These are phyloP conservation scores for Zasmidium angulare DNA, from an alignment of 2,329 filamentous ascomycete species.

Conservation along the genomic window DNA sequence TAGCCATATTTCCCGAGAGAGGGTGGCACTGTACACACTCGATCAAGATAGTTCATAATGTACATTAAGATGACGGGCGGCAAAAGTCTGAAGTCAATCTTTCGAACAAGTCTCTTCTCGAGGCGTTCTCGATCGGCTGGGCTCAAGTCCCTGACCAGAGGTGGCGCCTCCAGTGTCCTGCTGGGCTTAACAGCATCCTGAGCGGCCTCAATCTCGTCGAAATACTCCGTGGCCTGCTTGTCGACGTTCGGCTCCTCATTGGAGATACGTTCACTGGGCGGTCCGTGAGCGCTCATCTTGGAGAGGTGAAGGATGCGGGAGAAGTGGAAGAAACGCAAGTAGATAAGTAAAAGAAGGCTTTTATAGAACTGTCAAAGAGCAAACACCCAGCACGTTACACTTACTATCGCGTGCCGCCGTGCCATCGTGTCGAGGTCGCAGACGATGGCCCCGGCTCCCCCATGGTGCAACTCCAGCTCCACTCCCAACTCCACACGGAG, in stretches of 20 bases:
- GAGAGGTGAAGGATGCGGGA: too few species aligned
- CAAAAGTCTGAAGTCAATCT: constrained; percentile 68
- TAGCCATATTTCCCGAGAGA: constrained; percentile 1
- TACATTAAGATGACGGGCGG: constrained; percentile 73
- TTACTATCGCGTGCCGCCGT: constrained; percentile 19
- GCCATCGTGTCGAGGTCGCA: constrained; percentile 15
- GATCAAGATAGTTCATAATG: constrained; percentile 70
- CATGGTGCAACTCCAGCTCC: constrained; percentile 7
- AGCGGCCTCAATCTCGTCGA: constrained; percentile 19
- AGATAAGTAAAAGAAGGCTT: background rate
- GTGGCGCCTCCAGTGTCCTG: constrained; percentile 17
- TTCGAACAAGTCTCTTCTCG: constrained; percentile 63
- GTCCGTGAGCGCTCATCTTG: constrained; percentile 20
- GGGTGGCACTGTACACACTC: constrained; percentile 10
- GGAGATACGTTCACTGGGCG: constrained; percentile 20
- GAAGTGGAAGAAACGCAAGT: background rate
- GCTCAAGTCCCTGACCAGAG: constrained; percentile 16
- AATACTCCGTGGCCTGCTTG: constrained; percentile 18
- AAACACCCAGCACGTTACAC: constrained; percentile 1
- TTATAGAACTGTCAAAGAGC: background rate
- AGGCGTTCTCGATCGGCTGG: constrained; percentile 16
- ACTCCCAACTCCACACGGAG: constrained; percentile 3
- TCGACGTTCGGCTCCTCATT: constrained; percentile 10
- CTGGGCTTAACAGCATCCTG: constrained; percentile 13
- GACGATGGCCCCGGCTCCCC: constrained; percentile 14